A percentile compares a stretch with the other conserved stretches of the same genome.
These are phyloP conservation scores for Curvularia sp. DNA, from an alignment of 2,329 filamentous ascomycete species.

Conservation along the genomic window DNA sequence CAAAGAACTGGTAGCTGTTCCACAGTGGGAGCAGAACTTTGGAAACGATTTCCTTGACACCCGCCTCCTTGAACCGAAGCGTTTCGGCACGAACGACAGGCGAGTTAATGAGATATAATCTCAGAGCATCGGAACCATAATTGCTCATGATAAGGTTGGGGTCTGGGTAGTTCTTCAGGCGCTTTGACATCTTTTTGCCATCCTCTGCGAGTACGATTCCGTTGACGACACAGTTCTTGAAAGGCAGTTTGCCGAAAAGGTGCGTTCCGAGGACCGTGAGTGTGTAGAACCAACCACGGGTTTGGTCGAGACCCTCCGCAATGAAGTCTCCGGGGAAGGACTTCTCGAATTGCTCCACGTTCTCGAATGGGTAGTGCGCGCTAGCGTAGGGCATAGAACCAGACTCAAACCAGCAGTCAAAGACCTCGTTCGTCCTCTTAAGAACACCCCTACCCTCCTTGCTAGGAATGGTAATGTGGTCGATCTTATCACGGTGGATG, in stretches of 20 bases:
- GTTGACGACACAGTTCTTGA: slow-evolving; percentile 96
- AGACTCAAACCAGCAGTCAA: slow-evolving; percentile 97
- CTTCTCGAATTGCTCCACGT: slow-evolving; percentile 78
- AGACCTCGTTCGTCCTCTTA: slow-evolving; percentile 83
- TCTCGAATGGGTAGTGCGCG: slow-evolving; percentile 91
- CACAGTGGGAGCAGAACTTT: slow-evolving; percentile 90
- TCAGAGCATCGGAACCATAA: slow-evolving; percentile 90
- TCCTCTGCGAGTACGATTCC: slow-evolving; percentile 93
- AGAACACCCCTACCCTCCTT: slow-evolving; percentile 85
- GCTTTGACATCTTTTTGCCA: slow-evolving; percentile 98
- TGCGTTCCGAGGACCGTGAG: slow-evolving; percentile 87
- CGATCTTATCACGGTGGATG: slow-evolving; percentile 90
- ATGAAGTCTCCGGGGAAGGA: slow-evolving; percentile 94
- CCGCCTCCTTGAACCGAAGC: slow-evolving; percentile 86
- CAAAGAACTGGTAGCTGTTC: slow-evolving; percentile 98
- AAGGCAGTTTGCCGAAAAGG: slow-evolving; percentile 82
- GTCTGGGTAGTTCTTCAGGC: slow-evolving; percentile 94
- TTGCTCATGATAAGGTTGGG: slow-evolving; percentile 81
- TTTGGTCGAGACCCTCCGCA: slow-evolving; percentile 91
- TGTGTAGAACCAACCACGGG: slow-evolving; percentile 96
- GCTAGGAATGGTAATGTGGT: slow-evolving; percentile 92
- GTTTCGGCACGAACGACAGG: slow-evolving; percentile 92
- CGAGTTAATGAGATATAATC: slow-evolving; percentile 96
- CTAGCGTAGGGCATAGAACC: slow-evolving; percentile 95
- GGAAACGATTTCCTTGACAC: slow-evolving; percentile 92